Percentiles rank a stretch among this genome's conserved stretches.
Evolutionary conservation across 768 basidiomycete genomes (phyloP).

Genomic region (Boletus barrowsii): DNA sequence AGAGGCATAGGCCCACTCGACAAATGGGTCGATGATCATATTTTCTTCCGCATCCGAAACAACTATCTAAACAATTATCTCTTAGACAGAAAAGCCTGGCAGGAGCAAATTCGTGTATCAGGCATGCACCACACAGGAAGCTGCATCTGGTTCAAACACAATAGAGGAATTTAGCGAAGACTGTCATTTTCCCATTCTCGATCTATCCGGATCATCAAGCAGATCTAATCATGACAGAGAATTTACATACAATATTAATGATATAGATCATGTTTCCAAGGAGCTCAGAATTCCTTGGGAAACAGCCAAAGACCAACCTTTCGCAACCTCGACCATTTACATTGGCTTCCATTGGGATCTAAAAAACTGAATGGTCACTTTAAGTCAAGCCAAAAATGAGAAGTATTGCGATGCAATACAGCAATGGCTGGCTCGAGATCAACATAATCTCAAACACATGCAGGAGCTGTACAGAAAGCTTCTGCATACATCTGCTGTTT

Average conservation of each 20-base stretch:
- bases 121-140: not conserved
- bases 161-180: not conserved
- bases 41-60: not conserved
- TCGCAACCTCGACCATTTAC: conserved; percentile 2
- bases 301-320: conserved; percentile 9
- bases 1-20: not conserved
- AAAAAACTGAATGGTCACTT: conserved; percentile 11
- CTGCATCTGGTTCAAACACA: not conserved
- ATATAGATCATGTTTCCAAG: not conserved
- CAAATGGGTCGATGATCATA: conserved; percentile 10
- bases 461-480: conserved; percentile 6
- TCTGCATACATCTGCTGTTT: conserved; percentile 15
- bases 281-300: conserved; percentile 14
- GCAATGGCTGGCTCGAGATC: not conserved
- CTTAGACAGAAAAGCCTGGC: not conserved
- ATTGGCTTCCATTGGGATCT: conserved; percentile 39
- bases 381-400: conserved; percentile 24
- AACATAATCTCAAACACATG: conserved; percentile 4
- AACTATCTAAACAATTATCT: not conserved
- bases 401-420: conserved; percentile 7
- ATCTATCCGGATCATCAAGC: not conserved
- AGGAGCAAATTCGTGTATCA: not conserved
- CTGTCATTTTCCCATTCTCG: not conserved
- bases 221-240: not conserved
- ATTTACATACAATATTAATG: not conserved